Evolutionary conservation across 139 green algal species (phyloP).

Genomic region (Tetratostichococcus sp.): DNA sequence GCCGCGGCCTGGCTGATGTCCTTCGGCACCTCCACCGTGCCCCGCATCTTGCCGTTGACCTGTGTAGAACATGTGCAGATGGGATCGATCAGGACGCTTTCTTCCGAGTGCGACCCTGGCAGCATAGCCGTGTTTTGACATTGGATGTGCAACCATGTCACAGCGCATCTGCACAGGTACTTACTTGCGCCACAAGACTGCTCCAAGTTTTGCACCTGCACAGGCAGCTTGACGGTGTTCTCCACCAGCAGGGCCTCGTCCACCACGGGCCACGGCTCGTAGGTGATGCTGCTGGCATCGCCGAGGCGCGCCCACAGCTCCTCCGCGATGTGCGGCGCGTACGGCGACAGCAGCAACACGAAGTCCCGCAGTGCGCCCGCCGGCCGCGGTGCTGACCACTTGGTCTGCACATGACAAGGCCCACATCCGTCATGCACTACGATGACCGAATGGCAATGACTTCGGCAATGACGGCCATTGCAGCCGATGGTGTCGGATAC

Average conservation of each 20-base stretch:
- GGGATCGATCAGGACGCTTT: too few relatives aligned
- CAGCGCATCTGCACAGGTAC: too few relatives aligned
- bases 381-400: constrained; percentile 66
- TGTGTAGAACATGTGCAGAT: constrained; percentile 38
- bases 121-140: too few relatives aligned
- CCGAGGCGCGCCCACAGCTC: constrained; percentile 82
- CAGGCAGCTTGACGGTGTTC: constrained; percentile 73
- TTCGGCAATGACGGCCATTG: too few relatives aligned
- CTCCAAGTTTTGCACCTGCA: constrained; percentile 56
- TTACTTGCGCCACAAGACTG: too few relatives aligned
- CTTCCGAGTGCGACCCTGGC: too few relatives aligned
- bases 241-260: constrained; percentile 78
- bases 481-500: too few relatives aligned
- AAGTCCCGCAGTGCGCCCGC: constrained; percentile 70
- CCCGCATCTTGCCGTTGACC: constrained; percentile 91
- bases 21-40: constrained; percentile 68
- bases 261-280: constrained; percentile 73
- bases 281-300: constrained; percentile 57
- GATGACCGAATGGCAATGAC: too few relatives aligned
- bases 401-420: constrained; percentile 20
- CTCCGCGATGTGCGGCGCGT: constrained; percentile 93
- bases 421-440: too few relatives aligned
- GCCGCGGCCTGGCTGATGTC: constrained; percentile 63
- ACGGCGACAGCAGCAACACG: constrained; percentile 88
- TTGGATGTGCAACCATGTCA: not conserved